These are phyloP conservation scores for Colletotrichum limetticola DNA, from an alignment of 2,329 filamentous ascomycete species.

Conservation along the genomic window DNA sequence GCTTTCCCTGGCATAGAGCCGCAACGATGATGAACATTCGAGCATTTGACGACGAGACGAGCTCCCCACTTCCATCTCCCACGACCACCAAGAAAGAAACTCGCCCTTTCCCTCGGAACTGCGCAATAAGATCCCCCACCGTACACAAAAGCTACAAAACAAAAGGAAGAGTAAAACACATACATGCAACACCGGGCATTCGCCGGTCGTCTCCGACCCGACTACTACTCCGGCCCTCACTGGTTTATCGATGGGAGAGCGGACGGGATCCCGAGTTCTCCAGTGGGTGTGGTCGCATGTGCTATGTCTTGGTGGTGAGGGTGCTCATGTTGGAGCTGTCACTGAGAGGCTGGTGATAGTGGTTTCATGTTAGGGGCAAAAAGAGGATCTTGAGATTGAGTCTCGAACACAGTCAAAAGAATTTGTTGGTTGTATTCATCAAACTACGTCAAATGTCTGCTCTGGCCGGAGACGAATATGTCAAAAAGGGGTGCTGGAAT, in stretches of 20 bases:
- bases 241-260: constrained; percentile 11
- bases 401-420: no score
- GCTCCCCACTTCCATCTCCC: not conserved
- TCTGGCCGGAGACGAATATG: not conserved
- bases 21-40: no score
- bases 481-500: accelerated
- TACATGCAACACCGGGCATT: not conserved
- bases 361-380: no score
- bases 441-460: not conserved
- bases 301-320: not conserved
- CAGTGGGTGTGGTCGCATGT: constrained; percentile 6
- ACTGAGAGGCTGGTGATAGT: not conserved
- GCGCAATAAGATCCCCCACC: not conserved
- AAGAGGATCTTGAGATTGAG: no score
- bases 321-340: not conserved
- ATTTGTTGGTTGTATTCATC: not conserved
- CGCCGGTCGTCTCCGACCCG: constrained; percentile 8
- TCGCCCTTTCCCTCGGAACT: not conserved
- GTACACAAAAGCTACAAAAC: not conserved
- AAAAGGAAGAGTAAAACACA: not conserved
- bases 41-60: not conserved
- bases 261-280: constrained; percentile 14
- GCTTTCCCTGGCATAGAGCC: no score
- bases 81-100: not conserved
- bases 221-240: constrained; percentile 9